Conservation (phyloP, 495 filamentous ascomycete genomes). For the Saxispiralis lemnorum region DNA sequence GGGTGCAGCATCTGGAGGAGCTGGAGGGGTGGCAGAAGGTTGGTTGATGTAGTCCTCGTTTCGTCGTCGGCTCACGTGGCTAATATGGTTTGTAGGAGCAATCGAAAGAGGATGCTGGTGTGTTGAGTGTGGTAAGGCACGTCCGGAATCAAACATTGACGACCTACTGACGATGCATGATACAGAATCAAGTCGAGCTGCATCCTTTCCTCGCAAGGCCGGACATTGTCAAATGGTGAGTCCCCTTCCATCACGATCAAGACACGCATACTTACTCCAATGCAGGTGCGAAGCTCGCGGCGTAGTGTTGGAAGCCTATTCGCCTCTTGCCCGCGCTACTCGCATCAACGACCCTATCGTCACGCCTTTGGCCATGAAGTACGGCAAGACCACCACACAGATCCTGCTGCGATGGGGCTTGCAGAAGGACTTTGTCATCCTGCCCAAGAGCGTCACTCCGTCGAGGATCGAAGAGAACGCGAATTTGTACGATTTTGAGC, state of each 20-base stretch:
- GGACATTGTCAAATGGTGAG: constrained; percentile 55
- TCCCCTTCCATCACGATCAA: too few relatives aligned
- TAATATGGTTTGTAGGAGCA: constrained; percentile 20
- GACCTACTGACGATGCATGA: too few relatives aligned
- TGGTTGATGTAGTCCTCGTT: not conserved
- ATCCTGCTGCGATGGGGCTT: constrained; percentile 73
- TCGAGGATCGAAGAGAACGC: constrained; percentile 58
- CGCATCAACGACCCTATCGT: constrained; percentile 48
- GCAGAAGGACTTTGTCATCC: constrained; percentile 56
- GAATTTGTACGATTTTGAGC: constrained; percentile 64
- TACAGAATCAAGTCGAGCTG: constrained; percentile 60
- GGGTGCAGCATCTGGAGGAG: constrained; percentile 50
- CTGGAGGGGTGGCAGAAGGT: constrained; percentile 54
- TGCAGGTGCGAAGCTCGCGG: constrained; percentile 5
- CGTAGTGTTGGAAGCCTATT: constrained; percentile 39
- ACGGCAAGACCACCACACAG: constrained; percentile 59
- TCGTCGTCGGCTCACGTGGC: not conserved
- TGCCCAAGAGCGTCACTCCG: constrained; percentile 58
- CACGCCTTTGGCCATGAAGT: constrained; percentile 43
- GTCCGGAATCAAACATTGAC: too few relatives aligned
- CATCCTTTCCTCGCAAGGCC: constrained; percentile 72
- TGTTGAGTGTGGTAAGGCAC: constrained; percentile 41
- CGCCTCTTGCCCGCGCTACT: constrained; percentile 51
- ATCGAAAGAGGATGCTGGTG: constrained; percentile 48
- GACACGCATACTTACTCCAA: too few relatives aligned